These are phyloP conservation scores for Angophora floribunda DNA, from an alignment of 345 rosid species.

Conservation along the genomic window DNA sequence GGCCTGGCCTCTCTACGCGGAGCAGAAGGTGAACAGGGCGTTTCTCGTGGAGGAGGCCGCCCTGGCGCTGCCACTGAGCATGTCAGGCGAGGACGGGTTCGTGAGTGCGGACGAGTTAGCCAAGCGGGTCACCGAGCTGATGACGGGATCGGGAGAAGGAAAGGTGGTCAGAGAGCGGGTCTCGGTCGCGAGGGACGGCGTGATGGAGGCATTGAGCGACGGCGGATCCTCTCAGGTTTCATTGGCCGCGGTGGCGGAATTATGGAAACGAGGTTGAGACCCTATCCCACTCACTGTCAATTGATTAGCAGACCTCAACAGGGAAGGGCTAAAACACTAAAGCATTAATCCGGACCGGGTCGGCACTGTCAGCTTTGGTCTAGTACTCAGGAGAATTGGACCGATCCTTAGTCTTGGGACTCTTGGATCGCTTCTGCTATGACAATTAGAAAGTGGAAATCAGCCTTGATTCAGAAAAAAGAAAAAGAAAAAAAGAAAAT, in stretches of 20 bases:
- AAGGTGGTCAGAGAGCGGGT: not conserved
- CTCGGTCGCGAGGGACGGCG: not conserved
- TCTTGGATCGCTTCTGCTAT: too few species aligned
- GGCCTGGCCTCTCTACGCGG: constrained; percentile 2
- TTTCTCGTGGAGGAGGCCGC: not conserved
- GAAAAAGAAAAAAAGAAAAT: too few species aligned
- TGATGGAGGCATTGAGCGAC: not conserved
- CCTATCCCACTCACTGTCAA: not conserved
- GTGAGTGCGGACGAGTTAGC: not conserved
- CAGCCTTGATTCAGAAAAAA: too few species aligned
- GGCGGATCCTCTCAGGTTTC: not conserved
- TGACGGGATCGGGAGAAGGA: not conserved
- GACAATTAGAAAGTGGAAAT: too few species aligned
- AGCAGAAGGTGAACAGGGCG: not conserved
- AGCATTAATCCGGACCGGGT: not conserved
- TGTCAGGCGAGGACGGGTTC: not conserved
- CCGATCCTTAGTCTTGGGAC: too few species aligned
- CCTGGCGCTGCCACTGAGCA: not conserved
- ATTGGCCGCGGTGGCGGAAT: not conserved
- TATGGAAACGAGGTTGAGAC: not conserved
- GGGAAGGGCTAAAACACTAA: not conserved
- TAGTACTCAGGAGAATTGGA: too few species aligned
- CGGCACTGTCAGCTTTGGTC: too few species aligned
- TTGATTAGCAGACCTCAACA: not conserved
- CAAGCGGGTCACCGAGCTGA: not conserved